Percentiles rank a stretch among this genome's conserved stretches.
These are phyloP conservation scores for Plantago lanceolata DNA, from an alignment of 305 asterid genomes.

Conservation along the genomic window DNA sequence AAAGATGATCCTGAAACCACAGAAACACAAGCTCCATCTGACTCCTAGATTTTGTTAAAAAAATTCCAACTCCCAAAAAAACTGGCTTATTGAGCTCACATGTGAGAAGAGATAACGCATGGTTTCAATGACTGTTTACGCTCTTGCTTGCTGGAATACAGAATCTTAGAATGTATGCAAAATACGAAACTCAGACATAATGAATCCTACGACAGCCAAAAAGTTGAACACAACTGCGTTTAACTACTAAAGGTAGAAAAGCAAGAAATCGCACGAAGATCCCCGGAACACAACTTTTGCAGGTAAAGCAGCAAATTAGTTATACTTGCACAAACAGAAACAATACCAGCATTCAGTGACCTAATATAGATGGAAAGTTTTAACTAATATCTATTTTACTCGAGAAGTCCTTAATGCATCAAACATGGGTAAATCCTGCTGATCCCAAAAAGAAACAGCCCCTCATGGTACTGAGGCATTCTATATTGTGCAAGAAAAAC, in stretches of 20 bases:
- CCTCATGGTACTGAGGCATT: neutral
- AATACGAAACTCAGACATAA: neutral
- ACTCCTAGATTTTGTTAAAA: no score
- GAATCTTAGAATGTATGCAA: neutral
- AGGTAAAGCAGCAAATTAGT: neutral
- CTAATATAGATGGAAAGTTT: neutral
- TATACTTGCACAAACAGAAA: slow-evolving; percentile 22
- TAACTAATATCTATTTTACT: neutral
- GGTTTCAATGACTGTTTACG: neutral
- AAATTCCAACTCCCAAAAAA: no score
- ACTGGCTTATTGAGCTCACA: neutral
- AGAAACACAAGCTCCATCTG: no score
- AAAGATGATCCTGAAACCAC: no score
- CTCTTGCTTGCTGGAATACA: neutral
- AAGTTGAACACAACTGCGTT: neutral
- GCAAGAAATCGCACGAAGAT: neutral
- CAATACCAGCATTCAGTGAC: neutral
- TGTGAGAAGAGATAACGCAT: neutral
- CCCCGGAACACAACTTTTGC: neutral
- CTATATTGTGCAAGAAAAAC: neutral
- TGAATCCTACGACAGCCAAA: neutral
- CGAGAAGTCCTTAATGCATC: neutral
- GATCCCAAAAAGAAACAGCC: neutral
- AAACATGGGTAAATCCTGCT: neutral
- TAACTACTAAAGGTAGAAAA: neutral